Evolutionary conservation across 257 asterid species (phyloP), one percentile per base, ranked within the genome.

Genomic region (Solanum virginianum): DNA sequence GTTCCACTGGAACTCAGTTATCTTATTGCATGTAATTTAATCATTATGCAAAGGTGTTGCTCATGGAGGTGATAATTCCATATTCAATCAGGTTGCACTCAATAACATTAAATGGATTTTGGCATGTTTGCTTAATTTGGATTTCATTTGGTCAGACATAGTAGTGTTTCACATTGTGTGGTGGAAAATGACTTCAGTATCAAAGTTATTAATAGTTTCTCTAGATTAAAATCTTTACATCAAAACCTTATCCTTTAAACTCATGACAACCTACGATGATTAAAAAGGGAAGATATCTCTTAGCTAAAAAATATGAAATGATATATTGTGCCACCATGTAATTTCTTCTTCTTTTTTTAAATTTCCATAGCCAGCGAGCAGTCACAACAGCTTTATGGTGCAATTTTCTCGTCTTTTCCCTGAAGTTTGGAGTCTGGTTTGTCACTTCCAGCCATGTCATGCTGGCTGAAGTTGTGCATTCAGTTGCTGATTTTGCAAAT

Each of bases 341-440:
- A 71, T 83, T 63, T 77, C 56, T 86, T 36, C 83, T 86, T 87
- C 66, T 36, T 83, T 26, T 83, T 65, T 6, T 36, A 36, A n/a
- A 57, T 60, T 56, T 80, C 12, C 91, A 41, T 90, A 97, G 99
- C 80, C 97, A 95, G 94, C 89, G 97, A 88, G 99, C 99, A 57
- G 99, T 97, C 88, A 93, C 97, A 88, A 97, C 94, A 32, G 99
- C 99, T 83, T 90, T 97, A 45, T 97, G 98, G 92, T 97, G 99
- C 97, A 97, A 97, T 93, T 97, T 97, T 87, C 94, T 95, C 85
- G 98, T 97, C 60, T 97, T 97, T 82, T 95, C 98, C 85, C 98
- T 97, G 90, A 97, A 97, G 89, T 93, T 97, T 90, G 98, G 98
- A 85, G 98, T 97, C 87, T 97, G 99, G 99, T 85, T 92, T 66